Evolutionary conservation across 2,329 filamentous ascomycete species (phyloP).

Genomic region (Chrysosphaeria jannelii): DNA sequence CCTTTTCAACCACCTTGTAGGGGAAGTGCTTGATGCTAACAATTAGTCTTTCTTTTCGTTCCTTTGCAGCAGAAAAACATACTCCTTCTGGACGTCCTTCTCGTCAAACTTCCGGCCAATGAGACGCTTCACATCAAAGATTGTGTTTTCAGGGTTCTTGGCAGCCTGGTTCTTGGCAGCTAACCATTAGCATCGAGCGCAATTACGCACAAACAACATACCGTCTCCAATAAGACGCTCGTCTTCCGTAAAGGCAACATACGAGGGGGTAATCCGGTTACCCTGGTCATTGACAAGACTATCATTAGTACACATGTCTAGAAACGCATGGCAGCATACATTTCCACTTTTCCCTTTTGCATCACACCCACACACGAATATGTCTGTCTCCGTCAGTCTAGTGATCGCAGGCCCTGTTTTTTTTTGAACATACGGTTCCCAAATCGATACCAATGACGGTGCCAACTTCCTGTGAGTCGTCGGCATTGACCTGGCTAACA

Average conservation of each 20-base stretch:
- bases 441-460: constrained; percentile 60
- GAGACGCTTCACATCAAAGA: constrained; percentile 65
- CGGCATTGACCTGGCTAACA: constrained; percentile 42
- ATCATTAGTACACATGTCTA: not conserved
- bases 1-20: constrained; percentile 74
- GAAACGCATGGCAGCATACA: constrained; percentile 10
- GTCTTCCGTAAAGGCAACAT: constrained; percentile 89
- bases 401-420: not conserved
- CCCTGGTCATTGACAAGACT: constrained; percentile 70
- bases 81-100: constrained; percentile 64
- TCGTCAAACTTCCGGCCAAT: constrained; percentile 63
- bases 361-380: constrained; percentile 81
- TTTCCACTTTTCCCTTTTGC: constrained; percentile 84
- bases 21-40: constrained; percentile 72
- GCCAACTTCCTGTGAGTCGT: constrained; percentile 51
- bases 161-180: constrained; percentile 84
- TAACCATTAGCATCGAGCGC: not conserved
- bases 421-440: constrained; percentile 1
- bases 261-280: constrained; percentile 86
- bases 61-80: not conserved
- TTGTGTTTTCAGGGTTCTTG: constrained; percentile 43
- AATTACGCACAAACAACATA: constrained; percentile 1
- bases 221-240: constrained; percentile 87
- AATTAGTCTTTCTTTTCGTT: not conserved
- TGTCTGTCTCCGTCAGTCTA: constrained; percentile 14